A percentile compares a stretch with the other conserved stretches of the same genome.
phyloP scores from a whole-genome alignment of 2,329 filamentous ascomycete species.

The Zymoseptoria tritici region DNA sequence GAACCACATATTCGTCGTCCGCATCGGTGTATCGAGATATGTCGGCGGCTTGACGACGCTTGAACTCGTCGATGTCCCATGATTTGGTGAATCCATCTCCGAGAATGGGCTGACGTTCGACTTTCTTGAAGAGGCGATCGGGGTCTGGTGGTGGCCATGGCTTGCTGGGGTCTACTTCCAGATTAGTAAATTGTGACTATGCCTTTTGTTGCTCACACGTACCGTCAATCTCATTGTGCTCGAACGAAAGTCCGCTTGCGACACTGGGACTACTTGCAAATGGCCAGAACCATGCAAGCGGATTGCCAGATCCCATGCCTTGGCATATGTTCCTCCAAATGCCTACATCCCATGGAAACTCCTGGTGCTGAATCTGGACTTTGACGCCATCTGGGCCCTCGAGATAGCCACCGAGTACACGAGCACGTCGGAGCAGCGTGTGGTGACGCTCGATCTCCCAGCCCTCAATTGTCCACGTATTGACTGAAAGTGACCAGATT shows the following conservation, averaged over 20 bases:
- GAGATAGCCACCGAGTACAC: constrained; percentile 48
- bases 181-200: background rate
- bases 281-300: constrained; percentile 62
- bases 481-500: constrained; percentile 54
- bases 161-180: constrained; percentile 25
- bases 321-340: constrained; percentile 66
- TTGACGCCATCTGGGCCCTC: constrained; percentile 49
- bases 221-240: constrained; percentile 72
- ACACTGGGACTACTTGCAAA: constrained; percentile 48
- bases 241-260: constrained; percentile 52
- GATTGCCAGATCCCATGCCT: constrained; percentile 64
- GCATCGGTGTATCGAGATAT: constrained; percentile 32
- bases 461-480: constrained; percentile 72
- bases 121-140: constrained; percentile 35
- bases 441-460: constrained; percentile 55
- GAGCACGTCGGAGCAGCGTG: constrained; percentile 38
- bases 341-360: constrained; percentile 77
- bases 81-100: constrained; percentile 33
- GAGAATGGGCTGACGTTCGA: constrained; percentile 17
- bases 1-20: constrained; percentile 27
- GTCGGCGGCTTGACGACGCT: constrained; percentile 47
- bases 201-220: constrained; percentile 11
- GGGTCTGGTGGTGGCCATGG: constrained; percentile 47
- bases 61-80: constrained; percentile 47
- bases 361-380: constrained; percentile 54